These are phyloP conservation scores for Neurospora africana DNA, from an alignment of 495 filamentous ascomycete species.

Conservation along the genomic window DNA sequence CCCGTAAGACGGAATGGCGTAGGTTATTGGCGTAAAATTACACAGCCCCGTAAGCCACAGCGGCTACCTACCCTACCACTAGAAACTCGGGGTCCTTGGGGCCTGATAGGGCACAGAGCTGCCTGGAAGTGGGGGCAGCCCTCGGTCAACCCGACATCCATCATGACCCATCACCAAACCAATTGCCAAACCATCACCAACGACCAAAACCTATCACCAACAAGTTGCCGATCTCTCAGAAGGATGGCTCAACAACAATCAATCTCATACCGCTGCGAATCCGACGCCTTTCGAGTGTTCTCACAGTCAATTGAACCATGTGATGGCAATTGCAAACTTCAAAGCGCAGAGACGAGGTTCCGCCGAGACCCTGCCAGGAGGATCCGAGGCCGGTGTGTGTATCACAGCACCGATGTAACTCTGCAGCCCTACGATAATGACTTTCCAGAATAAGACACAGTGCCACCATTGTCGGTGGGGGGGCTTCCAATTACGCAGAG, in stretches of 20 bases:
- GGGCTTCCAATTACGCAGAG: background rate
- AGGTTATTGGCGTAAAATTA: background rate
- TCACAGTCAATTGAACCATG: background rate
- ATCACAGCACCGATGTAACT: background rate
- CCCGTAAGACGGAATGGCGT: background rate
- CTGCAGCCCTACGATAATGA: background rate
- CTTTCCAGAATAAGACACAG: background rate
- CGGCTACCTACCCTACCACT: background rate
- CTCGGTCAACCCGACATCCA: background rate
- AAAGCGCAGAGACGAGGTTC: background rate
- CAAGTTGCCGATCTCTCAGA: background rate
- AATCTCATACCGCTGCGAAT: background rate
- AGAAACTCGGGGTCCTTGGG: background rate
- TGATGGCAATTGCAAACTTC: background rate
- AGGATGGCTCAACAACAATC: background rate
- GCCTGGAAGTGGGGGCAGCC: background rate
- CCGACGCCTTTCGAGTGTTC: background rate
- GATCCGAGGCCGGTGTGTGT: background rate
- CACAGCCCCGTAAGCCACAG: background rate
- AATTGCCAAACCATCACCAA: background rate
- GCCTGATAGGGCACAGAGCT: background rate
- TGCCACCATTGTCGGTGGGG: background rate
- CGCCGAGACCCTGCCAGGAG: background rate
- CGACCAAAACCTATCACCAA: background rate
- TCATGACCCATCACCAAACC: background rate